phyloP scores from a whole-genome alignment of 768 basidiomycete species.

The Fomitopsis serialis region DNA sequence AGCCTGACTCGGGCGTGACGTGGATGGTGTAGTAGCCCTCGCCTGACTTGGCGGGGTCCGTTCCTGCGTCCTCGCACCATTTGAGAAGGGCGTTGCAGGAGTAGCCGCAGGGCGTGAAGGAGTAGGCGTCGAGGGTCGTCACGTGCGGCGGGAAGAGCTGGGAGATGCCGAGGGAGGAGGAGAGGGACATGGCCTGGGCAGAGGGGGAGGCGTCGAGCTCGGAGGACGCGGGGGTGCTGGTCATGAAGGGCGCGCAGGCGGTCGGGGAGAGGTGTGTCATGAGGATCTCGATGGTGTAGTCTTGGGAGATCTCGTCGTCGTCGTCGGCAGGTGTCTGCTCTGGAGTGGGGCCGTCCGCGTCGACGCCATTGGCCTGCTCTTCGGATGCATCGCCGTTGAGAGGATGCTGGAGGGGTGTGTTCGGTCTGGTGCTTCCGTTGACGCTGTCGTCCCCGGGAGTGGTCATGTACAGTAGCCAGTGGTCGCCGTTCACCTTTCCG shows the following conservation, averaged over 20 bases:
- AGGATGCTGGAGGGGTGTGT: constrained; percentile 22
- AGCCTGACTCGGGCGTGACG: constrained; percentile 96
- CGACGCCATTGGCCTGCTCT: constrained; percentile 9
- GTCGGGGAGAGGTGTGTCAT: constrained; percentile 85
- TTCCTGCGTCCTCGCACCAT: constrained; percentile 41
- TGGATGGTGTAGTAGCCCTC: constrained; percentile 99
- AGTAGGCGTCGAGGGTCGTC: constrained; percentile 86
- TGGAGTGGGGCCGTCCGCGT: constrained; percentile 11
- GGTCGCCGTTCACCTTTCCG: constrained; percentile 96
- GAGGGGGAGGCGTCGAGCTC: constrained; percentile 31
- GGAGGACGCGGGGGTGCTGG: constrained; percentile 25
- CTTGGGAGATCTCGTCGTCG: constrained; percentile 36
- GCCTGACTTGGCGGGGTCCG: constrained; percentile 30
- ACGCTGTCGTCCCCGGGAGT: constrained; percentile 37
- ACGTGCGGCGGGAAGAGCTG: constrained; percentile 74
- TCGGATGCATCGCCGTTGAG: constrained; percentile 8
- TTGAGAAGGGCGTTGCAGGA: constrained; percentile 86
- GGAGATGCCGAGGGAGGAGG: constrained; percentile 70
- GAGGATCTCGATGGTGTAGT: constrained; percentile 96
- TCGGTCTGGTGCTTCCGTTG: constrained; percentile 15
- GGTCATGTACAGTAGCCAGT: constrained; percentile 96
- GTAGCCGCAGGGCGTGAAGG: constrained; percentile 94
- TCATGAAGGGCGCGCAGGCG: constrained; percentile 77
- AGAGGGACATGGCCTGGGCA: constrained; percentile 55
- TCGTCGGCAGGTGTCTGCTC: constrained; percentile 15